A percentile compares a stretch with the other conserved stretches of the same genome.
These are phyloP conservation scores for Cenchrus americanus DNA, from an alignment of 176 grass and related monocot genomes.

Conservation along the genomic window DNA sequence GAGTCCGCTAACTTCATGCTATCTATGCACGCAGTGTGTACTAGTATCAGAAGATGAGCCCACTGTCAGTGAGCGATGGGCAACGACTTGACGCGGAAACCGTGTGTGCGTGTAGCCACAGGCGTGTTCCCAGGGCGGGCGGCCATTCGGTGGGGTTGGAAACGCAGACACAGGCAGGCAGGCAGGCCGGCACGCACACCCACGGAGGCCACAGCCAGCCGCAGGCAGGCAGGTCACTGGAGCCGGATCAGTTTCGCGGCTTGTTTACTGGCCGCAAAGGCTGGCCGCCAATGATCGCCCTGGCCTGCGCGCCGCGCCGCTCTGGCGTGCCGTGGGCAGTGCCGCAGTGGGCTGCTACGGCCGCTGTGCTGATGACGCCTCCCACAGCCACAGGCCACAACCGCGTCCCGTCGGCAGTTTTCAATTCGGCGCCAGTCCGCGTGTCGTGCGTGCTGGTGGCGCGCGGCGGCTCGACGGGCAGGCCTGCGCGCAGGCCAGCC, in stretches of 20 bases:
- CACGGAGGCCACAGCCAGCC: neutral
- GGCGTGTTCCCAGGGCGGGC: neutral
- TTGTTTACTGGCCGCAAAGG: neutral
- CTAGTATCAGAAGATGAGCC: neutral
- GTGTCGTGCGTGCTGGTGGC: too few species aligned
- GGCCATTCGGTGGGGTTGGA: constrained; percentile 14
- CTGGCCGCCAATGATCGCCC: neutral
- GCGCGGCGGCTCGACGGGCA: too few species aligned
- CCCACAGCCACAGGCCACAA: neutral
- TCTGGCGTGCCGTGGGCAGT: neutral
- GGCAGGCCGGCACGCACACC: neutral
- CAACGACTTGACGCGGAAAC: neutral
- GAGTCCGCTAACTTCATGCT: too few species aligned
- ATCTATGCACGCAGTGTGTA: too few species aligned
- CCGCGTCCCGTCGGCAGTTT: neutral
- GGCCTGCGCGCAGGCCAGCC: too few species aligned
- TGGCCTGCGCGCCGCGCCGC: neutral
- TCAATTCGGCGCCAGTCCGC: neutral
- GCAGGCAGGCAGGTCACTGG: neutral
- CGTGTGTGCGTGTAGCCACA: neutral
- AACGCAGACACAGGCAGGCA: neutral
- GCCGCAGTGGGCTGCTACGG: neutral
- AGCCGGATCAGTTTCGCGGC: neutral
- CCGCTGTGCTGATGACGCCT: too few species aligned
- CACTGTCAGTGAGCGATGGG: neutral